Base-by-base conservation (phyloP, 1,284 basidiomycete species). In the Marasmius tenuissimus region DNA sequence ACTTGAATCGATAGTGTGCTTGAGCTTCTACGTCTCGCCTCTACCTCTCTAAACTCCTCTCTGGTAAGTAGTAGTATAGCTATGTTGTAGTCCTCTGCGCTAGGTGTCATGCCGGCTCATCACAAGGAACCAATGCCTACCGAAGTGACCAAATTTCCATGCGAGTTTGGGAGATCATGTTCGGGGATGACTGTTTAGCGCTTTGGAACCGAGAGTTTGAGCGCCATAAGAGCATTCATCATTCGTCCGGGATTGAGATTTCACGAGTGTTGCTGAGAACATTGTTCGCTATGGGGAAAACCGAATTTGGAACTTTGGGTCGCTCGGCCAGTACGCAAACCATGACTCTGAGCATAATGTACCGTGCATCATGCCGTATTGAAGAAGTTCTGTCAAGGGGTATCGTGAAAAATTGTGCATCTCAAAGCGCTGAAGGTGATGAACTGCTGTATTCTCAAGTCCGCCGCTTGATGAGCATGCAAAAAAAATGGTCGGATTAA, bases 161-260 rank as follows among this genome's bases (percentile, higher is more conserved):
- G 61, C 64, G 80, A 40, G 82, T 86, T 67, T 86, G 80, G 80
- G 83, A 85, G 69, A 77, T 86, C 34, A 87, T 83, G 22, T 81
- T 79, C 59, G 85, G 87, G 11, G 88, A 88, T 67, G 87, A 88
- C 69, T 88, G 85, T 66, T 71, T 88, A n/a, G 85, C 85, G n/a
- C 5, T 82, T 88, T 73, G 88, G 87, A 73, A 84, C 84, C 9
- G 84, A 85, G 66, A 53, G 81, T 72, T n/a, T n/a, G n/a, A n/a
- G n/a, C n/a, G 1, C 34, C 14, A 2, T 35, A 34, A n/a, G 38
- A 22, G 34, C 27, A 52, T 18, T 33, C 27, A 38, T 50, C 33
- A n/a, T n/a, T n/a, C n/a, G n/a, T n/a, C 12, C 57, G n/a, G 38
- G 11, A 45, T 56, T 62, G 86, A 79, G 87, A 87, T 69, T 83